A percentile compares a stretch with the other conserved stretches of the same genome.
Evolutionary conservation across 2,329 filamentous ascomycete genomes (phyloP).

Genomic region (Fusarium subglutinans): DNA sequence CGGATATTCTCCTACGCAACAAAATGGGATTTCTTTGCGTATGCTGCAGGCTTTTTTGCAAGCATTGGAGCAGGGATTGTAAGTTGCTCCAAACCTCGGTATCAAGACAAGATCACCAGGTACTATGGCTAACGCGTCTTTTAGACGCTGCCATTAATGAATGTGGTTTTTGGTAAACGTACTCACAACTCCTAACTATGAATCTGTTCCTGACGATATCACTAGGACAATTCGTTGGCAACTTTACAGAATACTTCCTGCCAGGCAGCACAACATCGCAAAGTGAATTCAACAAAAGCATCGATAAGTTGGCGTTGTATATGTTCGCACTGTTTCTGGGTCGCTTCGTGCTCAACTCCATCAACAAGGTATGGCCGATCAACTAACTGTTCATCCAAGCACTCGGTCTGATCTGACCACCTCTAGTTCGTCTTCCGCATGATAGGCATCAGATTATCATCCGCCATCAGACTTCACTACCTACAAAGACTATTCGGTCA

Average conservation of each 20-base stretch:
- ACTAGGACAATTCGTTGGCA: conserved; percentile 55
- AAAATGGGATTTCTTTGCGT: conserved; percentile 60
- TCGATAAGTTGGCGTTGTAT: conserved; percentile 66
- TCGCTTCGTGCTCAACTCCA: conserved; percentile 70
- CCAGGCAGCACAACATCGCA: conserved; percentile 44
- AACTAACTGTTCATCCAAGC: neutral
- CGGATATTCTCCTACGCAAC: conserved; percentile 64
- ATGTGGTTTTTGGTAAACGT: conserved; percentile 63
- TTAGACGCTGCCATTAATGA: conserved; percentile 66
- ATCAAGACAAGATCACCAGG: neutral
- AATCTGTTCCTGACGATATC: neutral
- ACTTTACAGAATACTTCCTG: conserved; percentile 58
- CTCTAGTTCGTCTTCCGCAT: conserved; percentile 65
- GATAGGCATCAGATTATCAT: conserved; percentile 69
- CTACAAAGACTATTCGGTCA: conserved; percentile 71
- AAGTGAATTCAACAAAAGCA: conserved; percentile 50
- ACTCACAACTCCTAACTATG: no score
- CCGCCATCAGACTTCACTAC: conserved; percentile 70
- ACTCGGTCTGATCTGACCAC: neutral
- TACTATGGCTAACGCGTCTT: neutral
- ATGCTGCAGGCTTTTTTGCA: conserved; percentile 57
- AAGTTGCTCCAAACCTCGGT: neutral
- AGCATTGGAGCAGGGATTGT: conserved; percentile 60
- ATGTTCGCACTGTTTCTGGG: conserved; percentile 77
- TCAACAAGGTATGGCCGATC: conserved; percentile 57